Conservation (phyloP, 768 basidiomycete species). For the Leccinum disarticulatum region DNA sequence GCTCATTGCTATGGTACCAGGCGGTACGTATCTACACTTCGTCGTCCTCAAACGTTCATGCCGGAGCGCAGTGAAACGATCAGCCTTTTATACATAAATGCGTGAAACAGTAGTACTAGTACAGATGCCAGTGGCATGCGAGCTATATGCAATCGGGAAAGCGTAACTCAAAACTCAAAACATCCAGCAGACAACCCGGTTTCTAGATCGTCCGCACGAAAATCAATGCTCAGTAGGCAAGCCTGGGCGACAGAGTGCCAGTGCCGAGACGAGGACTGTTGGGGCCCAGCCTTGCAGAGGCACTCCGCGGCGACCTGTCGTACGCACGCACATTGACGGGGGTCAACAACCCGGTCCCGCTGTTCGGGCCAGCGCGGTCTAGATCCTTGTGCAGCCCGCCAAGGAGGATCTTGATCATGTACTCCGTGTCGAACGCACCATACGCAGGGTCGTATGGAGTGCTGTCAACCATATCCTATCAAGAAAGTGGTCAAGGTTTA, state of each 20-base stretch:
- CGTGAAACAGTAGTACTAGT: neutral
- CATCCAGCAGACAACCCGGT: neutral
- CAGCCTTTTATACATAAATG: neutral
- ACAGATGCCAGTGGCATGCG: neutral
- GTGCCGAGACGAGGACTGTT: conserved; percentile 16
- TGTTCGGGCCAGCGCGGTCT: conserved; percentile 13
- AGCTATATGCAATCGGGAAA: neutral
- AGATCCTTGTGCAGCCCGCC: conserved; percentile 24
- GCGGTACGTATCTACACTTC: too few relatives aligned
- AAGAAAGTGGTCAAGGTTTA: neutral
- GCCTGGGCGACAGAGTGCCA: conserved; percentile 5
- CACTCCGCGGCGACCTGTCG: neutral
- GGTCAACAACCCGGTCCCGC: conserved; percentile 10
- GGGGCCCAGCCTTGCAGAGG: conserved; percentile 6
- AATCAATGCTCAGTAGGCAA: conserved; percentile 10
- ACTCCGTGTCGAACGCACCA: conserved; percentile 34
- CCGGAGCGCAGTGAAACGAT: neutral
- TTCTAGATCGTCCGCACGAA: neutral
- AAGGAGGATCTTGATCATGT: conserved; percentile 36
- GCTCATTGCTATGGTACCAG: too few relatives aligned
- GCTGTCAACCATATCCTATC: conserved; percentile 48
- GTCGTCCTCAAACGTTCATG: neutral
- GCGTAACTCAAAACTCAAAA: neutral
- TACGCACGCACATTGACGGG: neutral
- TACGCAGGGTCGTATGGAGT: conserved; percentile 37